phyloP scores from a whole-genome alignment of 352 stramenopile genomes.

The Pythium scleroteichum region DNA sequence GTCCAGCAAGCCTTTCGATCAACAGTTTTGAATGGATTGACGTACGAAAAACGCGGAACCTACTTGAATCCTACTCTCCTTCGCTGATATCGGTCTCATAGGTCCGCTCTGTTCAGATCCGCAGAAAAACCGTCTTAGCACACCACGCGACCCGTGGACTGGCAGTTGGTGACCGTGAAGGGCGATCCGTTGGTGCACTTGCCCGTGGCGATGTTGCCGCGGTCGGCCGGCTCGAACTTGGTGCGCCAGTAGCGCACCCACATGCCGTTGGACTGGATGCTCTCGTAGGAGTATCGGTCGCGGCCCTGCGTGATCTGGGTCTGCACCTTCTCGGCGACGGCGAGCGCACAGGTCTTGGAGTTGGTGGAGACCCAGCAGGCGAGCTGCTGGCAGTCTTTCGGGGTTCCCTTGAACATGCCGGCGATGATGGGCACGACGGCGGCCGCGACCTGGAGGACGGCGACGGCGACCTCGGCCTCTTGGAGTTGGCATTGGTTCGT shows the following conservation, averaged over 20 bases:
- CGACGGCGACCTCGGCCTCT: not conserved
- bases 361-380: slow-evolving; percentile 13
- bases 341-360: not conserved
- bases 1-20: too few relatives aligned
- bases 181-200: slow-evolving; percentile 14
- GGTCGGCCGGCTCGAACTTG: slow-evolving; percentile 19
- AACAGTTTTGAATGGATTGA: too few relatives aligned
- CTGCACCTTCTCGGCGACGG: slow-evolving; percentile 11
- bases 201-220: slow-evolving; percentile 3
- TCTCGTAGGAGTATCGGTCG: slow-evolving; percentile 9
- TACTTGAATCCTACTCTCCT: too few relatives aligned
- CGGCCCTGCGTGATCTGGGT: slow-evolving; percentile 8
- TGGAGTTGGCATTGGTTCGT: not conserved
- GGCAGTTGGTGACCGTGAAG: slow-evolving; percentile 9
- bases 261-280: slow-evolving; percentile 10
- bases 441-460: slow-evolving; percentile 2
- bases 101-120: too few relatives aligned
- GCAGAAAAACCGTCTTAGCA: too few relatives aligned
- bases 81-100: too few relatives aligned
- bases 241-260: slow-evolving; percentile 21
- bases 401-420: not conserved
- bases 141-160: slow-evolving; percentile 8
- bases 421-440: slow-evolving; percentile 1
- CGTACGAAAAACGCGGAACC: too few relatives aligned
- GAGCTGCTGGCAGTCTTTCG: slow-evolving; percentile 14